These are phyloP conservation scores for Starmerella apicola DNA, from an alignment of 805 yeast genomes.

Conservation along the genomic window DNA sequence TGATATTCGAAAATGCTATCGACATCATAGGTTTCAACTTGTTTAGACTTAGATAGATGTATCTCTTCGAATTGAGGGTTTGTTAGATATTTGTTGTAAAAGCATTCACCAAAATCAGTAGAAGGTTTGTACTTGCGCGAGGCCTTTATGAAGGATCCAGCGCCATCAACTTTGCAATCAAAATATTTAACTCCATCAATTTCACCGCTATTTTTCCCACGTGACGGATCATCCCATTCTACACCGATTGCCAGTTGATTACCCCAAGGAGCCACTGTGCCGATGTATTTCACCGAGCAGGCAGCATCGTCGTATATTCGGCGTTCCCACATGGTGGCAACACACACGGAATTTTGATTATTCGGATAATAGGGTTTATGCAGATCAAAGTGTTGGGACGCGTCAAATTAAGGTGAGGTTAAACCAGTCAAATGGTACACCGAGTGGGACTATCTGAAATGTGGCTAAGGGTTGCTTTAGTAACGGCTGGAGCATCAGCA, in stretches of 20 bases:
- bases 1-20: slow-evolving; percentile 41
- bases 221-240: slow-evolving; percentile 64
- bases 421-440: too few relatives aligned
- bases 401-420: too few relatives aligned
- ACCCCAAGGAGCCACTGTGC: slow-evolving; percentile 54
- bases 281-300: slow-evolving; percentile 55
- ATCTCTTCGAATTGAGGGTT: slow-evolving; percentile 23
- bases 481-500: too few relatives aligned
- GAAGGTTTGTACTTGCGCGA: slow-evolving; percentile 28
- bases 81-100: slow-evolving; percentile 39
- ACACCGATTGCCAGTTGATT: slow-evolving; percentile 49
- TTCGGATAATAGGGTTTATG: too few relatives aligned
- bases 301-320: slow-evolving; percentile 9
- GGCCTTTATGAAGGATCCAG: slow-evolving; percentile 55
- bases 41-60: slow-evolving; percentile 43
- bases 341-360: too few relatives aligned
- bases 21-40: slow-evolving; percentile 54
- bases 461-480: too few relatives aligned
- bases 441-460: too few relatives aligned
- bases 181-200: slow-evolving; percentile 48
- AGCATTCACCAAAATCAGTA: slow-evolving; percentile 35
- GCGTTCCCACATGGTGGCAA: slow-evolving; percentile 9
- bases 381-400: too few relatives aligned
- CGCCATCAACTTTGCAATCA: slow-evolving; percentile 26
- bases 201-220: slow-evolving; percentile 67